Evolutionary conservation across 176 grass and related monocot species (phyloP).

Genomic region (Paspalum vaginatum): DNA sequence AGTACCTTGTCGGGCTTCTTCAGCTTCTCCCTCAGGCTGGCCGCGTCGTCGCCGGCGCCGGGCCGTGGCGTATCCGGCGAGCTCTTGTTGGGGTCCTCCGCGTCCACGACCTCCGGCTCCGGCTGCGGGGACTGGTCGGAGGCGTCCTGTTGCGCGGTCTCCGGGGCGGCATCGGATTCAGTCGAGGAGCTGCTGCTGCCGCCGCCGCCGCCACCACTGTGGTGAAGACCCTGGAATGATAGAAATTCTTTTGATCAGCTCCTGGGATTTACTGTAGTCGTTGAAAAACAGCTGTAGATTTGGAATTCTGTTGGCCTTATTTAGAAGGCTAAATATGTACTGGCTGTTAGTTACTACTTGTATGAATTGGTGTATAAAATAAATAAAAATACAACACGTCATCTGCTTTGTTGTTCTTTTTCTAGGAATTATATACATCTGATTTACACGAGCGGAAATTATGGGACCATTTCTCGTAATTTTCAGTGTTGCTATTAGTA

Average conservation of each 20-base stretch:
- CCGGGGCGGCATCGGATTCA: constrained; percentile 19
- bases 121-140: constrained; percentile 25
- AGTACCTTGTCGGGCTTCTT: constrained; percentile 85
- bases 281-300: neutral
- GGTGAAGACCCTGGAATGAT: constrained; percentile 38
- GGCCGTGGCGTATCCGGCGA: neutral
- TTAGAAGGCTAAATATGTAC: too few species aligned
- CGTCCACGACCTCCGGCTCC: constrained; percentile 53
- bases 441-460: neutral
- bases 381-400: too few species aligned
- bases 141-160: neutral
- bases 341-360: too few species aligned
- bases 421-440: neutral
- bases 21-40: constrained; percentile 33
- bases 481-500: too few species aligned
- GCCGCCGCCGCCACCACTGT: neutral
- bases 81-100: constrained; percentile 38
- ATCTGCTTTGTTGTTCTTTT: neutral
- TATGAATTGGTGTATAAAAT: too few species aligned
- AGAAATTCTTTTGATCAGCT: neutral
- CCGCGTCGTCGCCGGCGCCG: neutral
- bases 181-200: neutral
- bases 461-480: too few species aligned
- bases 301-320: neutral
- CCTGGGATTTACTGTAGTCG: neutral